phyloP scores from a whole-genome alignment of 1,284 basidiomycete genomes.

The Moesziomyces parantarcticus region DNA sequence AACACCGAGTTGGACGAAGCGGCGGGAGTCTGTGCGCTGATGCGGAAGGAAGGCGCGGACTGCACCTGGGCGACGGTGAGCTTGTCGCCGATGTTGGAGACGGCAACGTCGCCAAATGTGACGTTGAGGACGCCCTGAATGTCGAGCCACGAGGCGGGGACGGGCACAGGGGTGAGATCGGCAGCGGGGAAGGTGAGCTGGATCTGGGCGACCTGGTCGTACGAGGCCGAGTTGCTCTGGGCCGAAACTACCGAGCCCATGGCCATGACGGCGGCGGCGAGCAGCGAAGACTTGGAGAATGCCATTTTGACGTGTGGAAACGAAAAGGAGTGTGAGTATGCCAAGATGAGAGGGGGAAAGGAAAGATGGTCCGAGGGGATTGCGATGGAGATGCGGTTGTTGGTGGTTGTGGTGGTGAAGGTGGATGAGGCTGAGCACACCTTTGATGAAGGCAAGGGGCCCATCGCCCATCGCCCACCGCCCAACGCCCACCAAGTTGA shows the following conservation, averaged over 20 bases:
- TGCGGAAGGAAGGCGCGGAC: slow-evolving; percentile 41
- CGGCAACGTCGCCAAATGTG: slow-evolving; percentile 38
- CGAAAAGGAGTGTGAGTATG: not conserved
- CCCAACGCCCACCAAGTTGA: too few species aligned
- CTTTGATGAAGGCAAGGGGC: too few species aligned
- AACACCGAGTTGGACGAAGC: slow-evolving; percentile 23
- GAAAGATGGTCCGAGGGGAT: slow-evolving; percentile 2
- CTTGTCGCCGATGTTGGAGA: slow-evolving; percentile 41
- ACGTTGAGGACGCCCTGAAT: slow-evolving; percentile 54
- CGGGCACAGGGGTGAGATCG: slow-evolving; percentile 32
- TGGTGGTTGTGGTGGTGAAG: slow-evolving; percentile 9
- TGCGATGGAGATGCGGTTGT: not conserved
- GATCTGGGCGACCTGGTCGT: slow-evolving; percentile 44
- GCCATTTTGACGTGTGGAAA: slow-evolving; percentile 20
- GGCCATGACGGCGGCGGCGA: slow-evolving; percentile 35
- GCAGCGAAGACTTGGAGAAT: slow-evolving; percentile 41
- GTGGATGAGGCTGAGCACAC: not conserved
- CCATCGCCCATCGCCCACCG: too few species aligned
- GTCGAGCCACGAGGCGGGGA: slow-evolving; percentile 45
- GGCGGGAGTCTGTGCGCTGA: slow-evolving; percentile 28
- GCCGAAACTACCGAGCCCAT: slow-evolving; percentile 37
- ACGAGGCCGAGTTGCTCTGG: slow-evolving; percentile 40
- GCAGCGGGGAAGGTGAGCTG: slow-evolving; percentile 51
- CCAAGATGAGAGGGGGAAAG: not conserved
- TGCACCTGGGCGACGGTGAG: slow-evolving; percentile 50